Conservation (phyloP, 495 filamentous ascomycete genomes). For the Delitschia confertaspora region DNA sequence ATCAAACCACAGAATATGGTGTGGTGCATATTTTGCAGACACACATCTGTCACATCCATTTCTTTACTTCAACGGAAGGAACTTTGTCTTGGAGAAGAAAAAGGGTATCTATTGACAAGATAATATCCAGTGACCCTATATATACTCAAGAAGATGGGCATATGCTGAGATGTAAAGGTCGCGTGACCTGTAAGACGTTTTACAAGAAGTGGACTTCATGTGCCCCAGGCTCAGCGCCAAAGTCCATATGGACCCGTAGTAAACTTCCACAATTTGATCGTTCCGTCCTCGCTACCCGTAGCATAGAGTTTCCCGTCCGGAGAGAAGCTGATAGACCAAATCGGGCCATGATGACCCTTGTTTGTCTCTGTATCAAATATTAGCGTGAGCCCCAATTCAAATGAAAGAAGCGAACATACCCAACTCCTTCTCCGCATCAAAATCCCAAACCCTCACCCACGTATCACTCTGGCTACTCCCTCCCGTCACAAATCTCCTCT, state of each 20-base stretch:
- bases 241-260: conserved; percentile 58
- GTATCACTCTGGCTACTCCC: conserved; percentile 65
- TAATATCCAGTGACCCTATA: too few species aligned
- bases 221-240: conserved; percentile 56
- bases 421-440: conserved; percentile 68
- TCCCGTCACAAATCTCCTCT: conserved; percentile 77
- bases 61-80: too few species aligned
- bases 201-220: too few species aligned
- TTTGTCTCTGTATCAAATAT: conserved; percentile 56
- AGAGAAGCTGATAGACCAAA: conserved; percentile 90
- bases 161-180: too few species aligned
- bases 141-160: too few species aligned
- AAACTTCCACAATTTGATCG: conserved; percentile 86
- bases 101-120: too few species aligned
- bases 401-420: conserved; percentile 40
- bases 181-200: too few species aligned
- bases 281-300: conserved; percentile 94
- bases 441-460: conserved; percentile 87
- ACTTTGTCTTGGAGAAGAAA: too few species aligned
- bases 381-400: conserved; percentile 22
- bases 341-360: conserved; percentile 94
- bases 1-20: too few species aligned
- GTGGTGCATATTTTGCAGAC: too few species aligned
- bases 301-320: conserved; percentile 93
- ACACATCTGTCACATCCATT: too few species aligned